Evolutionary conservation across 2,329 filamentous ascomycete species (phyloP).

Genomic region (Colletotrichum camelliae): DNA sequence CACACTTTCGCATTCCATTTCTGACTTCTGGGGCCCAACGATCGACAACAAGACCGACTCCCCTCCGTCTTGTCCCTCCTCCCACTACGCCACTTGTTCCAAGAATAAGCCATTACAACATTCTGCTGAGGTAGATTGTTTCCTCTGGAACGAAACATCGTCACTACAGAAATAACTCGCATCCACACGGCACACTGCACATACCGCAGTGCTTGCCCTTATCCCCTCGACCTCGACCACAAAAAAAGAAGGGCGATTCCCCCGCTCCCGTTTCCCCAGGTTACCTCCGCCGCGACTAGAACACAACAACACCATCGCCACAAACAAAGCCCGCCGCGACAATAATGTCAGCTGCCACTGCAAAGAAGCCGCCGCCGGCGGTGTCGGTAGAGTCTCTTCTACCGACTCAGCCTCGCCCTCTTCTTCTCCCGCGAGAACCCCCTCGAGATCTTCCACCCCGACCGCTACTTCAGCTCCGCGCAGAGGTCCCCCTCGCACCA

Average conservation of each 20-base stretch:
- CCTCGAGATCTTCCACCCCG: conserved; percentile 54
- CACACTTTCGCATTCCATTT: conserved; percentile 8
- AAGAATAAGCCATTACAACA: conserved; percentile 12
- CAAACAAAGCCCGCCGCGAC: conserved; percentile 8
- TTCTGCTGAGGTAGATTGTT: conserved; percentile 6
- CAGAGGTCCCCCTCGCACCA: conserved; percentile 68
- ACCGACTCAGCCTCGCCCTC: conserved; percentile 36
- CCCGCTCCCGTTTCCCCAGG: conserved; percentile 16
- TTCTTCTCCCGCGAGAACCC: conserved; percentile 31
- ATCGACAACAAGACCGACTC: conserved; percentile 9
- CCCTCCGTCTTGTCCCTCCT: background rate
- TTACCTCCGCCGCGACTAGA: conserved; percentile 5
- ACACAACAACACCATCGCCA: conserved; percentile 37
- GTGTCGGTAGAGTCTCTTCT: conserved; percentile 51
- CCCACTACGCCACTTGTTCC: conserved; percentile 7
- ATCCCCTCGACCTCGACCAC: background rate
- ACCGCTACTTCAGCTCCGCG: conserved; percentile 53
- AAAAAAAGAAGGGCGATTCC: background rate
- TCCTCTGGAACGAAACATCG: conserved; percentile 17
- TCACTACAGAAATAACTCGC: conserved; percentile 1
- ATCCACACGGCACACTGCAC: background rate
- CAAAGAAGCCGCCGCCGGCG: conserved; percentile 58
- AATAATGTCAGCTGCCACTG: conserved; percentile 55
- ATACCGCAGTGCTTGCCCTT: background rate
- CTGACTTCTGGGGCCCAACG: conserved; percentile 1